Percentiles rank a stretch among this genome's conserved stretches.
Conservation (phyloP, 1,284 basidiomycete genomes). For the Trichosporon sp. region DNA sequence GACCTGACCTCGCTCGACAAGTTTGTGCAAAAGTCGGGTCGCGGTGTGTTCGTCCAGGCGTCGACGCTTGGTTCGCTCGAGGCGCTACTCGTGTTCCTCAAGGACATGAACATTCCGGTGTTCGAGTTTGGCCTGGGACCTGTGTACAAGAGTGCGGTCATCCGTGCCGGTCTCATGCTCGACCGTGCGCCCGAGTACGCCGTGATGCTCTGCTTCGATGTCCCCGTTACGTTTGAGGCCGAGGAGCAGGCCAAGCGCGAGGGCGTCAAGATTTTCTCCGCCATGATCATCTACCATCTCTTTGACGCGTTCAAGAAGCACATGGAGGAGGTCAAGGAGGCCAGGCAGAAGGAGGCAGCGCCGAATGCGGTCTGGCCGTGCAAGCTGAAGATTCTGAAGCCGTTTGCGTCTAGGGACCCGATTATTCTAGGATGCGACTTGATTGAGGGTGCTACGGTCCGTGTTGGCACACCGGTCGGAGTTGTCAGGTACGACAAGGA, state of each 20-base stretch:
- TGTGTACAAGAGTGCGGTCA: slow-evolving; percentile 92
- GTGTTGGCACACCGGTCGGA: slow-evolving; percentile 92
- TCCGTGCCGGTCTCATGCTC: slow-evolving; percentile 88
- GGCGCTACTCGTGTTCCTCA: slow-evolving; percentile 93
- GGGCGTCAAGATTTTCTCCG: slow-evolving; percentile 86
- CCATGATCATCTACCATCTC: slow-evolving; percentile 88
- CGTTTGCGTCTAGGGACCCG: slow-evolving; percentile 93
- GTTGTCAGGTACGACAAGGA: slow-evolving; percentile 78
- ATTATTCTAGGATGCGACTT: slow-evolving; percentile 98
- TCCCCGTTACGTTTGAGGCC: slow-evolving; percentile 78
- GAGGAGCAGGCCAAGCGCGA: slow-evolving; percentile 87
- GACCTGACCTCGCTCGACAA: slow-evolving; percentile 86
- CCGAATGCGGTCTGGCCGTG: slow-evolving; percentile 97
- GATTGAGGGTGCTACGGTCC: slow-evolving; percentile 72
- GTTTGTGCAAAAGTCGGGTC: slow-evolving; percentile 89
- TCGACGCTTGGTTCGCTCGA: slow-evolving; percentile 97
- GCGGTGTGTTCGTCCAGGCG: slow-evolving; percentile 95
- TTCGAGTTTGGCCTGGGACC: slow-evolving; percentile 98
- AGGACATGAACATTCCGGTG: slow-evolving; percentile 92
- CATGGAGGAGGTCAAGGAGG: slow-evolving; percentile 85
- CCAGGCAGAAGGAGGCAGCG: slow-evolving; percentile 86
- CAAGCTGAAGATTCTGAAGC: slow-evolving; percentile 82
- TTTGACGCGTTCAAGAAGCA: slow-evolving; percentile 98
- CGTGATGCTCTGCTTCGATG: slow-evolving; percentile 95
- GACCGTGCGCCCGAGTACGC: slow-evolving; percentile 95